Conservation (phyloP, 345 rosid species). For the Linum usitatissimum region DNA sequence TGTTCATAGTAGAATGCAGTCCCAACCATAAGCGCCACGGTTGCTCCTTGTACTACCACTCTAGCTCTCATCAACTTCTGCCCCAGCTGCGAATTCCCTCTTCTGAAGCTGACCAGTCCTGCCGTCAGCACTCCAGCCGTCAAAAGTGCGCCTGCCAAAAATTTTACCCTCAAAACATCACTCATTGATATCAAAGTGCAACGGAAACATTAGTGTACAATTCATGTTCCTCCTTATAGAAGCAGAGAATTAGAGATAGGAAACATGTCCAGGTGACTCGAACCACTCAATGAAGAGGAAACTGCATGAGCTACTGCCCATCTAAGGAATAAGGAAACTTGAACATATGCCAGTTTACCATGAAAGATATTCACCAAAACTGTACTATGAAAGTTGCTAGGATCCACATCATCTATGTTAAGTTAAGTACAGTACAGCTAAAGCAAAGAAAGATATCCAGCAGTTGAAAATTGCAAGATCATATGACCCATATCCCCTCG, state of each 20-base stretch:
- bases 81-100: slow-evolving; percentile 63
- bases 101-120: slow-evolving; percentile 75
- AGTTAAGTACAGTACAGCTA: too few species aligned
- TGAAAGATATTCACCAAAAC: too few species aligned
- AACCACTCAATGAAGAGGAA: background rate
- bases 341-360: background rate
- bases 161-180: background rate
- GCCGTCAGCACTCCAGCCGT: slow-evolving; percentile 98
- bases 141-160: slow-evolving; percentile 59
- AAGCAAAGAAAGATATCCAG: too few species aligned
- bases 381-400: too few species aligned
- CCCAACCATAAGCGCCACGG: slow-evolving; percentile 75
- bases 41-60: slow-evolving; percentile 77
- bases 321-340: too few species aligned
- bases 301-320: too few species aligned
- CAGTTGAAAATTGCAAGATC: too few species aligned
- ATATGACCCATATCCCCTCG: too few species aligned
- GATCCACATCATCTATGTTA: too few species aligned
- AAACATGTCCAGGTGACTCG: too few species aligned
- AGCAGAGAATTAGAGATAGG: background rate
- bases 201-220: background rate
- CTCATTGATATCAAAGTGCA: background rate
- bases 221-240: background rate
- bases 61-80: slow-evolving; percentile 76
- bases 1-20: slow-evolving; percentile 88